These are phyloP conservation scores for Nigrospora osmanthi DNA, from an alignment of 2,329 filamentous ascomycete species.

Conservation along the genomic window DNA sequence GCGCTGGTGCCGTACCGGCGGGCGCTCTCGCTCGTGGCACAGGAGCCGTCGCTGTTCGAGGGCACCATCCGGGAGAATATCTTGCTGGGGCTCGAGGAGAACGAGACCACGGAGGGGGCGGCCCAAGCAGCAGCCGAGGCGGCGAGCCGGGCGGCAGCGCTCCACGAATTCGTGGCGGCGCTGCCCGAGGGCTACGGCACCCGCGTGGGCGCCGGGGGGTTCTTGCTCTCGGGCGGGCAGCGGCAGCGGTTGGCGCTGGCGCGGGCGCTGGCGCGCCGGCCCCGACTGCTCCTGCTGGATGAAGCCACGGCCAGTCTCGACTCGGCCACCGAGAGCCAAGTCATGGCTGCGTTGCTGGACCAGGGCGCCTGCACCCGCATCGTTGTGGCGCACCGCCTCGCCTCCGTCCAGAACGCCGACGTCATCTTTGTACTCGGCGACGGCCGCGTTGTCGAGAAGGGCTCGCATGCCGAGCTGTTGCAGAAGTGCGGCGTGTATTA, in stretches of 20 bases:
- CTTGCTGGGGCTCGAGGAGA: constrained; percentile 45
- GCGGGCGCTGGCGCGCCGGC: constrained; percentile 61
- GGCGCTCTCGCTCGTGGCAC: constrained; percentile 47
- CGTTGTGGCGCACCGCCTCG: too few species aligned
- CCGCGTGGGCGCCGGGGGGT: constrained; percentile 14
- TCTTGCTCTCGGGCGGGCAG: constrained; percentile 48
- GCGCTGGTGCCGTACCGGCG: constrained; percentile 38
- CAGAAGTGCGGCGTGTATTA: too few species aligned
- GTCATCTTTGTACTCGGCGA: too few species aligned
- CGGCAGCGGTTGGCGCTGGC: constrained; percentile 53
- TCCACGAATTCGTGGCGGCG: constrained; percentile 48
- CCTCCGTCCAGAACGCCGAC: too few species aligned
- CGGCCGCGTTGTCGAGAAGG: too few species aligned
- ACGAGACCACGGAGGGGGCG: constrained; percentile 27
- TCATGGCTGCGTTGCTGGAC: too few species aligned
- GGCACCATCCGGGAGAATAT: constrained; percentile 50
- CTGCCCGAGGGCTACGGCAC: constrained; percentile 37
- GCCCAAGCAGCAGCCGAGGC: constrained; percentile 38
- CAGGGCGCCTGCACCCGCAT: too few species aligned
- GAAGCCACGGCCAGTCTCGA: too few species aligned
- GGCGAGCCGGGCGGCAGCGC: constrained; percentile 46
- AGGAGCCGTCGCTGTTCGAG: constrained; percentile 49
- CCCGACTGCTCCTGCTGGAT: constrained; percentile 53
- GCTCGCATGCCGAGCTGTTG: too few species aligned
- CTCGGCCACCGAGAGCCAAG: too few species aligned